Conservation (phyloP, 768 basidiomycete genomes). For the Leccinum obscurum region DNA sequence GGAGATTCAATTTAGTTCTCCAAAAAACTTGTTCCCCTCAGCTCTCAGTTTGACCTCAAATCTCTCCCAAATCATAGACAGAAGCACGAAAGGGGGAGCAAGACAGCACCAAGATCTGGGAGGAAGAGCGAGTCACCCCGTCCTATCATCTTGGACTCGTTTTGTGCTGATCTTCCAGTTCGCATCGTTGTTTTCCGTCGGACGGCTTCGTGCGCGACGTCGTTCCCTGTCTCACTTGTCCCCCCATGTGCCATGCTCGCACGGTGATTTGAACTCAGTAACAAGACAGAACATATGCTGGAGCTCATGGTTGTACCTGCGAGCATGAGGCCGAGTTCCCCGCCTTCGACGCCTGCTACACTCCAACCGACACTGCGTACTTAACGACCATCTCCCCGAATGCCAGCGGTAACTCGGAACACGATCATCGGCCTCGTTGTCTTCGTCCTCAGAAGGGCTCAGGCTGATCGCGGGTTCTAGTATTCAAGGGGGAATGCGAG, state of each 20-base stretch:
- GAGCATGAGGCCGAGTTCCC: neutral
- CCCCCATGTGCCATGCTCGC: neutral
- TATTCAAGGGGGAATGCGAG: neutral
- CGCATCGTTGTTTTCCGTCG: neutral
- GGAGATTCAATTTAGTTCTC: no score
- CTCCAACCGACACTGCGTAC: no score
- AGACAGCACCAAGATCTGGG: conserved; percentile 51
- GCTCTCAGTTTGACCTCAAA: no score
- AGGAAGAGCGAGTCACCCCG: conserved; percentile 15
- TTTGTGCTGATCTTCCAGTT: conserved; percentile 15
- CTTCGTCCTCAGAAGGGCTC: neutral
- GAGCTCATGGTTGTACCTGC: conserved; percentile 49
- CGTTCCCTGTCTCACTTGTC: neutral
- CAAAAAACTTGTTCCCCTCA: no score
- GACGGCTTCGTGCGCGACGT: neutral
- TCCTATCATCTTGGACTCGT: neutral
- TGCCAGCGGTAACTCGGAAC: neutral
- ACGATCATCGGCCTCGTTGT: neutral
- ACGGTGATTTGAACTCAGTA: conserved; percentile 38
- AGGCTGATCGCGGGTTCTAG: no score
- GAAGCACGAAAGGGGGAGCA: conserved; percentile 36
- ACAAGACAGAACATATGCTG: conserved; percentile 66
- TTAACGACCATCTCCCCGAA: no score
- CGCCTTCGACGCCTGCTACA: no score
- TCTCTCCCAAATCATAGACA: conserved; percentile 11